Evolutionary conservation across 2,329 filamentous ascomycete genomes (phyloP), one percentile per base, ranked within the genome.

Genomic region (Xylariaceae sp.): DNA sequence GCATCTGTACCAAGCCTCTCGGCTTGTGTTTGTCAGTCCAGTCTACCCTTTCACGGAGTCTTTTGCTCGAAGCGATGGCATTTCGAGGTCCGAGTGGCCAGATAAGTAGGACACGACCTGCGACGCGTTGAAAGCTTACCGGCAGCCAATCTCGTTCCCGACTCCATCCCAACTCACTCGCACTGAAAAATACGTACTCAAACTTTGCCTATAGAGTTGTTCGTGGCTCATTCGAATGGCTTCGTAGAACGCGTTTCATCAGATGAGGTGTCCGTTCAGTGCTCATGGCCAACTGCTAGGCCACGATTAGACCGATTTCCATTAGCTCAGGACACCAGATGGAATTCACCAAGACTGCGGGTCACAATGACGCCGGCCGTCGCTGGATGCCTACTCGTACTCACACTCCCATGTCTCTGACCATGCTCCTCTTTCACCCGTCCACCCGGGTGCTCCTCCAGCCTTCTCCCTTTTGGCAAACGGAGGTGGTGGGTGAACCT

Each of bases 301-400:
- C 4, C 4, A 27, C 22, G 22, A 27, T 7, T 27, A 27, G 22
- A 27, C 4, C 7, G 22, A 7, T 27, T 5, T 27, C 22, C 7
- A 27, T 27, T 27, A 4, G 22, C 22, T 27, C 7, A 27, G 7
- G 22, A 27, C 22, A 27, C 22, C 22, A 10, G 33, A 36, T 14
- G 33, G 33, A 43, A 31, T 4, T 27, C 4, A 27, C 22, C 46
- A 39, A 44, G 48, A 48, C 49, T 49, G 50, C 53, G 49, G 53
- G 48, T 51, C 55, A 43, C 44, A 58, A 58, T 58, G 56, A 58
- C 56, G 56, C 55, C 53, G 47, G 45, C 53, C 49, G 45, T 48
- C 15, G 44, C 47, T 55, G 31, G 10, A 22, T 18, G 18, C 18
- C 48, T 27, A 17, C 39, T 40, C 39, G 40, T n/a, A 18, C 45